phyloP scores from a whole-genome alignment of 2,329 filamentous ascomycete species.

The Botryotinia narcissicola region DNA sequence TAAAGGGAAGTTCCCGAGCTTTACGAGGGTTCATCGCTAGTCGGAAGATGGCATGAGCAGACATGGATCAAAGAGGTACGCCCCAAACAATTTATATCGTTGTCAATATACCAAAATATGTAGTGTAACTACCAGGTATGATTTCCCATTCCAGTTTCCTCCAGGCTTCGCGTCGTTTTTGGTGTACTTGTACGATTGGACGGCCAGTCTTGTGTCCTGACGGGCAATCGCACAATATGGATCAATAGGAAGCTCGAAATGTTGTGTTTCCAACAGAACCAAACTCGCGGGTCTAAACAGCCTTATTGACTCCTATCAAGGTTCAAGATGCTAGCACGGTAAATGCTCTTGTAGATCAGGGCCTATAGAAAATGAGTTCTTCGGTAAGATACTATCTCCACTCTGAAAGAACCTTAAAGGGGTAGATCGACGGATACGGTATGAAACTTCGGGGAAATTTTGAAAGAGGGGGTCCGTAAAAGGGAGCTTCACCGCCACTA shows the following conservation, averaged over 20 bases:
- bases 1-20: background rate
- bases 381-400: background rate
- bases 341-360: background rate
- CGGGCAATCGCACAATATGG: background rate
- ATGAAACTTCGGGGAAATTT: slow-evolving; percentile 4
- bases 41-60: background rate
- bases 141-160: too few species aligned
- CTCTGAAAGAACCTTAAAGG: background rate
- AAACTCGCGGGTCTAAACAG: slow-evolving; percentile 4
- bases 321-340: background rate
- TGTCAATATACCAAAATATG: background rate
- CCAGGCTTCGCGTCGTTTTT: background rate
- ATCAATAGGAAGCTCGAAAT: background rate
- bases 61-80: background rate
- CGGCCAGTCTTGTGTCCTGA: background rate
- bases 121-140: background rate
- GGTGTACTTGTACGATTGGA: background rate
- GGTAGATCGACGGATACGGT: background rate
- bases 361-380: background rate
- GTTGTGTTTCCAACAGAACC: background rate
- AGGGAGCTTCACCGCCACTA: background rate
- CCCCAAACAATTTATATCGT: background rate
- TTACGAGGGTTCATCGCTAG: too few species aligned
- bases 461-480: background rate
- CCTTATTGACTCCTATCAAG: slow-evolving; percentile 1